Conservation (phyloP, 2,329 filamentous ascomycete genomes). For the Fusarium tanahbumbuense region DNA sequence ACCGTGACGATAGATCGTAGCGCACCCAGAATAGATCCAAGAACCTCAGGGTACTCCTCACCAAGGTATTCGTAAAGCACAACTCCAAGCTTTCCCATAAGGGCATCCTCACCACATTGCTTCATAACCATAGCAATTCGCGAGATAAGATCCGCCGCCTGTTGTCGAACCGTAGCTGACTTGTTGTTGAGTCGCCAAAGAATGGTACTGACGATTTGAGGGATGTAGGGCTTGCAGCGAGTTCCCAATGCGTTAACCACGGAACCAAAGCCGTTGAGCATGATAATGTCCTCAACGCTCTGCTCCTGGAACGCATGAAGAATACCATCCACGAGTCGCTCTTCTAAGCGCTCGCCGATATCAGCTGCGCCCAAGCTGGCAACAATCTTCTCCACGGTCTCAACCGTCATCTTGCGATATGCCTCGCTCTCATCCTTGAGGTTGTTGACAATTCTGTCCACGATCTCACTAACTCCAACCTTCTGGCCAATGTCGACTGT, state of each 20-base stretch:
- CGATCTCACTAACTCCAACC: conserved; percentile 95
- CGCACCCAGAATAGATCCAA: conserved; percentile 95
- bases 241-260: conserved; percentile 95
- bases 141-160: conserved; percentile 95
- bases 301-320: conserved; percentile 98
- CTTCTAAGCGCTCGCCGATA: conserved; percentile 91
- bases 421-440: conserved; percentile 98
- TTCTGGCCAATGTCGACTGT: conserved; percentile 98
- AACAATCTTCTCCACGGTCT: conserved; percentile 96
- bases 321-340: conserved; percentile 94
- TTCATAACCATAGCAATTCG: conserved; percentile 99
- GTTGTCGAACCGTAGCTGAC: conserved; percentile 93
- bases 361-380: conserved; percentile 93
- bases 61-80: conserved; percentile 98
- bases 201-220: conserved; percentile 96
- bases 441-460: conserved; percentile 92
- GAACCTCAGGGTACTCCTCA: conserved; percentile 97
- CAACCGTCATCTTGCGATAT: conserved; percentile 98
- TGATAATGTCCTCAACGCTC: conserved; percentile 93
- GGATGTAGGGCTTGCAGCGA: conserved; percentile 94
- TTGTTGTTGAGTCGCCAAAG: conserved; percentile 98
- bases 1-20: conserved; percentile 97
- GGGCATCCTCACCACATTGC: conserved; percentile 93
- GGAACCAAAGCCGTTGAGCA: conserved; percentile 97
- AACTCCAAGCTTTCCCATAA: conserved; percentile 94